Percentiles rank a stretch among this genome's conserved stretches.
Conservation (phyloP, 108 stramenopile species). For the Pseudonitzschia pungens region DNA sequence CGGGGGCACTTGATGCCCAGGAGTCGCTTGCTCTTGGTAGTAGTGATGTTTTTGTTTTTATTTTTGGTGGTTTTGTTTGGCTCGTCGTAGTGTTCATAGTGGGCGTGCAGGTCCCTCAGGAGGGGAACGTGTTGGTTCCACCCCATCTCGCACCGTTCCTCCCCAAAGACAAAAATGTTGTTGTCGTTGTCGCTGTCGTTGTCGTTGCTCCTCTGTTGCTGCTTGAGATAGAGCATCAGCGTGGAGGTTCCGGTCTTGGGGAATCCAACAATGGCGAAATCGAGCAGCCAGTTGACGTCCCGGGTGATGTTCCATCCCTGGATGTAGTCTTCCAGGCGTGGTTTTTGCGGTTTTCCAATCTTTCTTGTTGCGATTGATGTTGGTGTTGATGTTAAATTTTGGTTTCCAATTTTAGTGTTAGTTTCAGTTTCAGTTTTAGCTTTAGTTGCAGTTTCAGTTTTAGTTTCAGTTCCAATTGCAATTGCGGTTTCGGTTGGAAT, state of each 20-base stretch:
- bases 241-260: constrained; percentile 80
- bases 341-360: background rate
- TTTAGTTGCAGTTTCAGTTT: too few species aligned
- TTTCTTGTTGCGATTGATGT: too few species aligned
- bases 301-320: constrained; percentile 45
- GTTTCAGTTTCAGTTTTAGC: too few species aligned
- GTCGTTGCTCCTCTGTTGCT: too few species aligned
- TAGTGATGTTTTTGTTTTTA: too few species aligned
- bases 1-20: constrained; percentile 57
- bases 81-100: constrained; percentile 13
- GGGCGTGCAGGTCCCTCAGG: constrained; percentile 33
- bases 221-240: constrained; percentile 51
- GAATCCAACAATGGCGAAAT: constrained; percentile 80
- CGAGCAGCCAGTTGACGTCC: constrained; percentile 48
- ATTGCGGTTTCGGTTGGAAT: too few species aligned
- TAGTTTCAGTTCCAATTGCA: too few species aligned
- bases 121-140: constrained; percentile 42
- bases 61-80: too few species aligned
- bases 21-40: background rate
- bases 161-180: constrained; percentile 35
- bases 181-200: too few species aligned
- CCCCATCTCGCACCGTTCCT: constrained; percentile 57
- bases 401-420: too few species aligned
- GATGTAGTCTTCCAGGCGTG: constrained; percentile 27
- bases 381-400: too few species aligned